A percentile compares a stretch with the other conserved stretches of the same genome.
Evolutionary conservation across 352 stramenopile species (phyloP).

Genomic region (Phytopythium vexans): DNA sequence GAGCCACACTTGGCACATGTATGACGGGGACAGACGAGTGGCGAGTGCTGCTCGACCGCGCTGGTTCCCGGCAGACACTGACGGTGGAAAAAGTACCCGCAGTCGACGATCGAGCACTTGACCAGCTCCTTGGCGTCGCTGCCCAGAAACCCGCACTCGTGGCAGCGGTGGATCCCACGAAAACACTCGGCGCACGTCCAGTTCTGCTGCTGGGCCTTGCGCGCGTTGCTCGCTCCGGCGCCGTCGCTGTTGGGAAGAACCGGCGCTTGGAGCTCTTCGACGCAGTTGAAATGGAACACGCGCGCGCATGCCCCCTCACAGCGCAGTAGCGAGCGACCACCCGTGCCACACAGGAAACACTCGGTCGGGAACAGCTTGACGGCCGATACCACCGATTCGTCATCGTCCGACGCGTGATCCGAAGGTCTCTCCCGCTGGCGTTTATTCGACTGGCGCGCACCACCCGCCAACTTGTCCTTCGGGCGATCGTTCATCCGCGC

Average conservation of each 20-base stretch:
- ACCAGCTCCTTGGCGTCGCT: conserved; percentile 47
- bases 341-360: conserved; percentile 56
- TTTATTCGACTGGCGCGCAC: conserved; percentile 17
- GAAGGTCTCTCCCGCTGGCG: conserved; percentile 20
- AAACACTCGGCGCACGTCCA: conserved; percentile 74
- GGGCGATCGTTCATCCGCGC: conserved; percentile 47
- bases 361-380: conserved; percentile 49
- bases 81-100: conserved; percentile 59
- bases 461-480: background rate
- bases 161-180: conserved; percentile 52
- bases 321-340: conserved; percentile 47
- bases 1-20: conserved; percentile 42
- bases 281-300: conserved; percentile 55
- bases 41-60: conserved; percentile 10
- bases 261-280: conserved; percentile 46
- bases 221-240: conserved; percentile 16
- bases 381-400: background rate
- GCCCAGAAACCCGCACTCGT: conserved; percentile 70
- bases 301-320: conserved; percentile 57
- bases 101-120: conserved; percentile 47
- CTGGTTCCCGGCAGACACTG: conserved; percentile 21
- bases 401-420: background rate
- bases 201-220: conserved; percentile 25
- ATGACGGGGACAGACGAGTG: conserved; percentile 60
- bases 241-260: background rate